Conservation (phyloP, 768 basidiomycete genomes). For the Lentinula sp. region DNA sequence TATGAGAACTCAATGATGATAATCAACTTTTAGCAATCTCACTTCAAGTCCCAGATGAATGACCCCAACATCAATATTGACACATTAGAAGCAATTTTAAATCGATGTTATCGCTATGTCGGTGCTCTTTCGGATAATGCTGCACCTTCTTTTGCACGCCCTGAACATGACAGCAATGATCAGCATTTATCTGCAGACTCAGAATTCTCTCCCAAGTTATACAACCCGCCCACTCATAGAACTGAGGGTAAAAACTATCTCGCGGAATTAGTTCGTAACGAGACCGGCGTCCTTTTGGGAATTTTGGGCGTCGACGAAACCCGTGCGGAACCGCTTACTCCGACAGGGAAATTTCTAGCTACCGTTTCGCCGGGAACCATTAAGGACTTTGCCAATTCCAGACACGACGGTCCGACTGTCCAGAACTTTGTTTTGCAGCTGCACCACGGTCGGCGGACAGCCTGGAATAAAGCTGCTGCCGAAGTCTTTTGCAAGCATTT, state of each 20-base stretch:
- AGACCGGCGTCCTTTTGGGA: neutral
- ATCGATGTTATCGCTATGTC: neutral
- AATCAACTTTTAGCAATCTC: neutral
- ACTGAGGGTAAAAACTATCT: neutral
- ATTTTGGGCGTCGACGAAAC: neutral
- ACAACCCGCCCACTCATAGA: neutral
- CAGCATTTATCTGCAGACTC: too few species aligned
- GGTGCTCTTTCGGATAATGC: neutral
- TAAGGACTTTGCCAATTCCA: neutral
- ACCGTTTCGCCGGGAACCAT: neutral
- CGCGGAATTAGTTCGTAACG: neutral
- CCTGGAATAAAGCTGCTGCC: neutral
- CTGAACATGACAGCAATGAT: neutral
- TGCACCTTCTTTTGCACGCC: neutral
- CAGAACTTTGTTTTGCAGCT: neutral
- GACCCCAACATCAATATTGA: neutral
- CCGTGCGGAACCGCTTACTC: too few species aligned
- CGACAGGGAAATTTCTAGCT: neutral
- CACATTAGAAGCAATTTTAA: neutral
- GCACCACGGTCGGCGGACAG: neutral
- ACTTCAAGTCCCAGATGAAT: neutral
- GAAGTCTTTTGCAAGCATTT: neutral
- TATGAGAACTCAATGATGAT: too few species aligned
- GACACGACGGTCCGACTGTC: neutral
- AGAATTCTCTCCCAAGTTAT: neutral